Conservation (phyloP, 805 yeast species). For the Maudiozyma serrabonitensis region DNA sequence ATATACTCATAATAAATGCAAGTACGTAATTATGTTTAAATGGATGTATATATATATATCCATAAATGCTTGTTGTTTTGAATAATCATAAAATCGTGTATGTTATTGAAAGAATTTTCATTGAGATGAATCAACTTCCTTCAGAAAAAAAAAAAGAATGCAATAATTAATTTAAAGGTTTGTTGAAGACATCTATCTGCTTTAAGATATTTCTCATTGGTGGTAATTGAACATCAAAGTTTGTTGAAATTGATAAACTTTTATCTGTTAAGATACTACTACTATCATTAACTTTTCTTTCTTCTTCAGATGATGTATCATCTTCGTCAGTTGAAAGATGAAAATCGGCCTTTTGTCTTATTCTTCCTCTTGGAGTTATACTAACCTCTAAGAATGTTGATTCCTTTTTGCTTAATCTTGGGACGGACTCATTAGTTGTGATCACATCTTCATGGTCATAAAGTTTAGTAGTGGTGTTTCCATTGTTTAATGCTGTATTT, state of each 20-base stretch:
- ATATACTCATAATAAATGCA: too few species aligned
- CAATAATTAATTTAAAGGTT: slow-evolving; percentile 21
- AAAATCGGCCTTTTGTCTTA: slow-evolving; percentile 8
- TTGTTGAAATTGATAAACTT: neutral
- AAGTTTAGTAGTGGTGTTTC: neutral
- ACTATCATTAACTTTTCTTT: slow-evolving; percentile 10
- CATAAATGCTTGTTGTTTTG: neutral
- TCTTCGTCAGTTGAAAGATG: slow-evolving; percentile 10
- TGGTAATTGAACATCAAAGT: slow-evolving; percentile 15
- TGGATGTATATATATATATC: neutral
- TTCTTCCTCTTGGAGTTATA: neutral
- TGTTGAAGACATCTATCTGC: slow-evolving; percentile 19
- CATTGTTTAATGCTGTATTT: slow-evolving; percentile 4
- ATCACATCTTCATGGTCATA: neutral
- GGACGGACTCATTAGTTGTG: neutral
- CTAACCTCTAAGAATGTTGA: neutral
- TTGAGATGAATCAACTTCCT: neutral
- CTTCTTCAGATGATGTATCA: slow-evolving; percentile 3
- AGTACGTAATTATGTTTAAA: too few species aligned
- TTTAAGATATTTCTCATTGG: slow-evolving; percentile 20
- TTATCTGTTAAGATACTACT: slow-evolving; percentile 1
- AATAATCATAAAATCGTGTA: neutral
- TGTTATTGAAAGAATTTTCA: neutral
- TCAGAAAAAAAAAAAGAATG: too few species aligned
- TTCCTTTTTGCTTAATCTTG: neutral